phyloP scores from a whole-genome alignment of 257 asterid species.

The Solanum habrochaites region DNA sequence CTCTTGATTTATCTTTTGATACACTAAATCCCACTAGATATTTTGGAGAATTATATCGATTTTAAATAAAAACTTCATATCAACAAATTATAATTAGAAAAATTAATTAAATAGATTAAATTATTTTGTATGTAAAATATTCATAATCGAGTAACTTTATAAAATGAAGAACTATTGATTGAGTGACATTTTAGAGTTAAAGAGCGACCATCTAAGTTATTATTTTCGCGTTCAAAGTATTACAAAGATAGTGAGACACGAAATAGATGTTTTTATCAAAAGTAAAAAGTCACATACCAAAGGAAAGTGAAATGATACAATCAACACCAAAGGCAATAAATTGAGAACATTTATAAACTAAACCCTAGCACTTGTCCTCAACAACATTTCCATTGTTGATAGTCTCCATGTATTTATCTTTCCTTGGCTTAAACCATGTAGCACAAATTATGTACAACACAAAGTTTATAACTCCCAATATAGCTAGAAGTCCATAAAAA shows the following conservation, averaged over 20 bases:
- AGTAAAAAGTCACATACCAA: background rate
- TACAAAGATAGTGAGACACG: background rate
- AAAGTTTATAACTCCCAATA: slow-evolving; percentile 48
- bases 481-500: slow-evolving; percentile 65
- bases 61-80: too few relatives aligned
- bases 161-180: too few relatives aligned
- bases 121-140: background rate
- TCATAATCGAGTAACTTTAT: too few relatives aligned
- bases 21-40: background rate
- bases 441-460: slow-evolving; percentile 48
- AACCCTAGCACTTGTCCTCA: slow-evolving; percentile 31
- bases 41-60: background rate
- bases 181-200: too few relatives aligned
- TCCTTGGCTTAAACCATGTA: slow-evolving; percentile 41
- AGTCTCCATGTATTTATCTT: slow-evolving; percentile 24
- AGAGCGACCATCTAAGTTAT: background rate
- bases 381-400: slow-evolving; percentile 11
- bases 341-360: background rate
- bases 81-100: background rate
- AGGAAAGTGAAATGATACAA: background rate
- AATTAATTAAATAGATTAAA: background rate
- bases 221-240: background rate
- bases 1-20: background rate
- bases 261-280: background rate
- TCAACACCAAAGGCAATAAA: background rate